Evolutionary conservation across 768 basidiomycete genomes (phyloP).

Genomic region (Pulveroboletus sp.): DNA sequence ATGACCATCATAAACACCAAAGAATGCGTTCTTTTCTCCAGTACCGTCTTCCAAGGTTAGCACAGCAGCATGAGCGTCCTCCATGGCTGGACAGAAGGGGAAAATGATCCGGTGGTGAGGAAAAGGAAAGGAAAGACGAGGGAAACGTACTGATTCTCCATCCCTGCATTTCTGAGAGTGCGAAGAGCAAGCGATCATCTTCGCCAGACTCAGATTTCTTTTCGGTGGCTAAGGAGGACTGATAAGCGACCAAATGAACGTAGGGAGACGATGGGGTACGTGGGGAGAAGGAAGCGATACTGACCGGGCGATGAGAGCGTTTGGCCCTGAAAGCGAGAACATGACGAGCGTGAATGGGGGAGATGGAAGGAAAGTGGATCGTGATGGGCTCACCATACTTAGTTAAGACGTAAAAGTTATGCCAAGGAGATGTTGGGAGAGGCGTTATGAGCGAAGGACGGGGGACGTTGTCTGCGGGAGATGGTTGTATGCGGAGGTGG

Average conservation of each 20-base stretch:
- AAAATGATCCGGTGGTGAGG: background rate
- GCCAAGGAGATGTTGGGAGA: background rate
- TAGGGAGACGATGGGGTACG: background rate
- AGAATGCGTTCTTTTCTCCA: conserved; percentile 65
- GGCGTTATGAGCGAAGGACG: conserved; percentile 1
- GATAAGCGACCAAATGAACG: conserved; percentile 8
- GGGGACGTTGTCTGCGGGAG: background rate
- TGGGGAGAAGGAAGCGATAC: conserved; percentile 20
- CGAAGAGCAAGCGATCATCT: conserved; percentile 68
- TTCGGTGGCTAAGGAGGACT: conserved; percentile 54
- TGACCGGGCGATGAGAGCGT: conserved; percentile 76
- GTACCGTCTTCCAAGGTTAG: conserved; percentile 58
- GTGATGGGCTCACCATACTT: conserved; percentile 26
- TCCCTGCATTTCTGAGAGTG: conserved; percentile 96
- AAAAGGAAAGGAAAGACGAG: background rate
- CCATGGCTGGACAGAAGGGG: conserved; percentile 68
- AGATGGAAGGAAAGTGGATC: background rate
- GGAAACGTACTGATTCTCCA: conserved; percentile 90
- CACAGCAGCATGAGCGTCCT: conserved; percentile 84
- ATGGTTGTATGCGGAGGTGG: conserved; percentile 17
- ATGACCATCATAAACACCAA: conserved; percentile 98
- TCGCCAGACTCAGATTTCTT: conserved; percentile 74
- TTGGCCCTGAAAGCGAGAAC: conserved; percentile 57
- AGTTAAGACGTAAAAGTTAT: conserved; percentile 25
- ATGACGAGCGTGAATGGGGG: conserved; percentile 3